Conservation (phyloP, 306 rosid genomes). For the Sophora flavescens region DNA sequence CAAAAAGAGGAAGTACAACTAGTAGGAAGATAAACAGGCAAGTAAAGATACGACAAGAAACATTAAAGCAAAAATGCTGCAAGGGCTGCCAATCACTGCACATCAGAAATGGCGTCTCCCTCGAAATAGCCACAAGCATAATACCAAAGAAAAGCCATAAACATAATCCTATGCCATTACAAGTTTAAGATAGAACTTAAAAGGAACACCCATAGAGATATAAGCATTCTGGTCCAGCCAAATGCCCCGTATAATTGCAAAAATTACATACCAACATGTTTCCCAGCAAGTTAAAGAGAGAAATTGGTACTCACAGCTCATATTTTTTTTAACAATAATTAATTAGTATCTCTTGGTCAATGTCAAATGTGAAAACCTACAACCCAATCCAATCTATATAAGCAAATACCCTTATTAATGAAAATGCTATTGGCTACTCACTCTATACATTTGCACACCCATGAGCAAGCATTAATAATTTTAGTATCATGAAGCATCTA, state of each 20-base stretch:
- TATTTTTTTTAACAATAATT: neutral
- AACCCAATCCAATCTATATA: neutral
- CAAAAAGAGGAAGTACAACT: neutral
- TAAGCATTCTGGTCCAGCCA: conserved; percentile 4
- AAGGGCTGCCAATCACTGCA: neutral
- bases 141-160: neutral
- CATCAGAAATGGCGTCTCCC: neutral
- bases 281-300: conserved; percentile 5
- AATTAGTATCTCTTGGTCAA: neutral
- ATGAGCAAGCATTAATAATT: conserved; percentile 11
- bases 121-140: conserved; percentile 13
- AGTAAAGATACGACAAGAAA: conserved; percentile 22
- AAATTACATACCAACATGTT: neutral
- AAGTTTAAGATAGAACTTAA: neutral
- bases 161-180: conserved; percentile 21
- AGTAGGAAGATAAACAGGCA: neutral
- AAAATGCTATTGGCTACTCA: neutral
- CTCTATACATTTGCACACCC: conserved; percentile 1
- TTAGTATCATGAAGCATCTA: conserved; percentile 12
- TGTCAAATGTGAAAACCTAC: neutral
- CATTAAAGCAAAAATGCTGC: neutral
- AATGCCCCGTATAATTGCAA: neutral
- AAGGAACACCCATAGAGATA: neutral
- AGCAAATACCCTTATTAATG: conserved; percentile 5
- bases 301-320: neutral